Conservation (phyloP, 768 basidiomycete genomes). For the Mycena sanguinolenta region DNA sequence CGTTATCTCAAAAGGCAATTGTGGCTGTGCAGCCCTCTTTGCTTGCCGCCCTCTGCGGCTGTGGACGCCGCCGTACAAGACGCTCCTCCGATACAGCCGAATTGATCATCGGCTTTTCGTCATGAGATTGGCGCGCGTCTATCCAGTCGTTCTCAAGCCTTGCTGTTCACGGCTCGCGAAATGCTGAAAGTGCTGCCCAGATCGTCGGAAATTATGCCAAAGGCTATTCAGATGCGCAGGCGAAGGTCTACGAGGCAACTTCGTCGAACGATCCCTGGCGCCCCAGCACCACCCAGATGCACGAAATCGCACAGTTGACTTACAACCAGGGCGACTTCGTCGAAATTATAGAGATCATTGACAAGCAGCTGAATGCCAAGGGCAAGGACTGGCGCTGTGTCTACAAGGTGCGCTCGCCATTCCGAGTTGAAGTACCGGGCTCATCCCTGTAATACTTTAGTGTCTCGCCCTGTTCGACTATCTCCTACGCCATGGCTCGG, state of each 20-base stretch:
- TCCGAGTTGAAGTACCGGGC: not conserved
- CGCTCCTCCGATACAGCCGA: too few species aligned
- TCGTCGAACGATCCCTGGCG: slow-evolving; percentile 99
- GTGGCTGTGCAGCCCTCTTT: too few species aligned
- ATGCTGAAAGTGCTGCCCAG: too few species aligned
- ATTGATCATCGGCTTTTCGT: too few species aligned
- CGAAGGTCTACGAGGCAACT: slow-evolving; percentile 96
- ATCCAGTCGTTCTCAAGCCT: too few species aligned
- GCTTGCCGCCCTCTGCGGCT: too few species aligned
- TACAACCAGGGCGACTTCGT: slow-evolving; percentile 99
- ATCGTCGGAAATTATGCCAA: slow-evolving; percentile 86
- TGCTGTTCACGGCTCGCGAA: too few species aligned
- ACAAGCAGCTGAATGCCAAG: slow-evolving; percentile 98
- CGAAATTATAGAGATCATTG: slow-evolving; percentile 99
- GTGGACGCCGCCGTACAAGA: too few species aligned
- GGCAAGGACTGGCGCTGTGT: slow-evolving; percentile 99
- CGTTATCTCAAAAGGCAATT: too few species aligned
- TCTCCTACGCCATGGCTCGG: slow-evolving; percentile 94
- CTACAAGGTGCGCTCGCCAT: slow-evolving; percentile 78
- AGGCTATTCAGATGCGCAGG: slow-evolving; percentile 94
- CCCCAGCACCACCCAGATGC: slow-evolving; percentile 82
- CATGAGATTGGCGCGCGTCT: too few species aligned
- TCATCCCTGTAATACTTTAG: slow-evolving; percentile 49
- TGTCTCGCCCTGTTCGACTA: slow-evolving; percentile 96
- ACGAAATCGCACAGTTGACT: slow-evolving; percentile 71